Base-by-base conservation (phyloP, 371 early-diverging fungal species). In the Syncephalastrum monosporum region DNA sequence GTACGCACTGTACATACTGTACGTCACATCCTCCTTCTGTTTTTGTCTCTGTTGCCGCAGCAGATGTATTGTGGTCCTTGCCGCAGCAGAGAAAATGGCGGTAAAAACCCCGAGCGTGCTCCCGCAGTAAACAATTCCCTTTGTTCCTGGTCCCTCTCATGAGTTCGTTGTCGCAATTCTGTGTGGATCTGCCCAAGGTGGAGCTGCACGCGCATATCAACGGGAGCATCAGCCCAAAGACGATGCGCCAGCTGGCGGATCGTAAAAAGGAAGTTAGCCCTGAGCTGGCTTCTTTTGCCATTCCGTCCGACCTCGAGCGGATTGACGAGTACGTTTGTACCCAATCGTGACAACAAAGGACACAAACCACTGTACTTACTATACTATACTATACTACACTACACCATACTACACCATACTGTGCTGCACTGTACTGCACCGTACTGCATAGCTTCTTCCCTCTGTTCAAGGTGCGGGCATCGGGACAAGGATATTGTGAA, bases 201-300 rank as follows among this genome's bases (percentile, higher is more conserved):
- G 86, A 86, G 48, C 75, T 84, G 4, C 86, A 86, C 67, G 86
- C 86, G 41, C 86, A 86, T 60, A 61, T 84, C 7, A 86, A 86
- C 59, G 86, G 86, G 25, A 77, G 77, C 17, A 55, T 84, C 24
- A 78, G 79, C 50, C 68, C 72, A 23, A 66, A 60, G 17, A 77
- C 79, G 3, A 68, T 86, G 71, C 59, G 59, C 21, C 53, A 67
- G 13, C 56, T 86, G 45, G 67, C 71, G 1, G 71, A 72, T 16
- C 63, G 59, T 19, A 83, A 83, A 56, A 65, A 71, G 53, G 65
- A 57, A 3, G 47, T 52, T 4, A 67, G 74, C 14, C 79, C 77
- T 14, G 69, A 77, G 7, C 38, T 77, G 29, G 71, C 67, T 8
- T 23, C 64, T 17, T 77, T 72, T 33, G 16, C 47, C 14, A 66